A percentile compares a stretch with the other conserved stretches of the same genome.
Conservation (phyloP, 1,284 basidiomycete species). For the Papiliotrema laurentii region DNA sequence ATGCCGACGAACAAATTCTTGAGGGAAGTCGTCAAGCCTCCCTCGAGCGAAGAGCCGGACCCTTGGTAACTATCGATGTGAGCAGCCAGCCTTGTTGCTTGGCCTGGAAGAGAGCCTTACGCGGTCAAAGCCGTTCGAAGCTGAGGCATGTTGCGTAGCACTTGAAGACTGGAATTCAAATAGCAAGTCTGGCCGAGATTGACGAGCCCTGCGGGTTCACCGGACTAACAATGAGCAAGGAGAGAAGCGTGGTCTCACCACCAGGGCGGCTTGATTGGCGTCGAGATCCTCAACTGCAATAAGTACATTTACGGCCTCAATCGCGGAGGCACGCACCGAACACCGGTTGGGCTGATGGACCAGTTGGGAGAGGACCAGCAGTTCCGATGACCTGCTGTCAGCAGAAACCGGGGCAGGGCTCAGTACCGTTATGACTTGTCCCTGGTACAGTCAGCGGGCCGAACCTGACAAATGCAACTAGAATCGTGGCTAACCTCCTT, state of each 20-base stretch:
- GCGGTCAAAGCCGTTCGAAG: constrained; percentile 64
- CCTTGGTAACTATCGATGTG: neutral
- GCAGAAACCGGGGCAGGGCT: constrained; percentile 49
- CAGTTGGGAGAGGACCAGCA: constrained; percentile 83
- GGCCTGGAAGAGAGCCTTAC: constrained; percentile 48
- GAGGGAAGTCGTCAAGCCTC: constrained; percentile 55
- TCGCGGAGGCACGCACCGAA: constrained; percentile 53
- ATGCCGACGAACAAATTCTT: constrained; percentile 70
- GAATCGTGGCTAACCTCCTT: constrained; percentile 59
- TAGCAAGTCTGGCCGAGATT: constrained; percentile 55
- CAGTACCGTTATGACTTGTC: constrained; percentile 49
- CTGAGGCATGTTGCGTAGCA: constrained; percentile 84
- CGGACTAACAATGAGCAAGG: constrained; percentile 56
- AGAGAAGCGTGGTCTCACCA: constrained; percentile 52
- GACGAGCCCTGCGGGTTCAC: constrained; percentile 45
- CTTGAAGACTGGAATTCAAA: constrained; percentile 92
- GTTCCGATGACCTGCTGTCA: constrained; percentile 80
- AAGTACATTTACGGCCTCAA: neutral
- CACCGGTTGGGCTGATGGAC: constrained; percentile 69
- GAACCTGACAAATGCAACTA: no score
- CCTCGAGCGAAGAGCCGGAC: constrained; percentile 39
- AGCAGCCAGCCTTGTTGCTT: neutral
- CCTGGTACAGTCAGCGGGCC: constrained; percentile 51
- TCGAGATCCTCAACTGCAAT: constrained; percentile 67
- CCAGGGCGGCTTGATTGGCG: constrained; percentile 71